Percentiles rank a stretch among this genome's conserved stretches.
These are phyloP conservation scores for Globisporangium paroecandrum DNA, from an alignment of 352 stramenopile genomes.

Conservation along the genomic window DNA sequence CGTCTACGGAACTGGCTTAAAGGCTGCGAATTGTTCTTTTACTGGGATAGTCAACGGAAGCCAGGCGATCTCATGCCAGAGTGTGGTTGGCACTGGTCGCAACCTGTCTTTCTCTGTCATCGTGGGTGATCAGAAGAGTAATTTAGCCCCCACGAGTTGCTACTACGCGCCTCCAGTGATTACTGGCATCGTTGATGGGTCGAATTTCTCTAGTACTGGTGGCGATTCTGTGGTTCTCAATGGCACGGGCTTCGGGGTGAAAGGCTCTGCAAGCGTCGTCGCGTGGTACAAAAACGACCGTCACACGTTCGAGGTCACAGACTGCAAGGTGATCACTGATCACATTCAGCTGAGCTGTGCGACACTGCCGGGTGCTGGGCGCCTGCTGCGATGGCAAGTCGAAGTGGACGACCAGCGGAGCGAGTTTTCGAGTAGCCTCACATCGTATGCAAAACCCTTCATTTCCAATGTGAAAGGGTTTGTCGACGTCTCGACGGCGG, in stretches of 20 bases:
- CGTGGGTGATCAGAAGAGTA: conserved; percentile 34
- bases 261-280: conserved; percentile 26
- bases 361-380: conserved; percentile 34
- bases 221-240: conserved; percentile 33
- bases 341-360: conserved; percentile 38
- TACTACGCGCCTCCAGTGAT: conserved; percentile 35
- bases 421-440: conserved; percentile 1
- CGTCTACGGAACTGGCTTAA: conserved; percentile 35
- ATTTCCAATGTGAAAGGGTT: conserved; percentile 44
- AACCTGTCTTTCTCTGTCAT: conserved; percentile 34
- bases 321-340: conserved; percentile 41
- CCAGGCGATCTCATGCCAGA: conserved; percentile 40
- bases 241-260: conserved; percentile 41
- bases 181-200: conserved; percentile 5
- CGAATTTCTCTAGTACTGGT: conserved; percentile 30
- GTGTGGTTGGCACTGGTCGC: conserved; percentile 31
- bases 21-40: conserved; percentile 29
- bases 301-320: conserved; percentile 33
- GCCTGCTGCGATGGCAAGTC: conserved; percentile 35
- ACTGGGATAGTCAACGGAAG: not conserved
- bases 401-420: conserved; percentile 36
- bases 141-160: conserved; percentile 22
- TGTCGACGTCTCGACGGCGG: conserved; percentile 36
- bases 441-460: conserved; percentile 31
- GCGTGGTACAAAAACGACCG: conserved; percentile 39